Base-by-base conservation (phyloP, 2,329 filamentous ascomycete species). In the Aspergillus ustus region DNA sequence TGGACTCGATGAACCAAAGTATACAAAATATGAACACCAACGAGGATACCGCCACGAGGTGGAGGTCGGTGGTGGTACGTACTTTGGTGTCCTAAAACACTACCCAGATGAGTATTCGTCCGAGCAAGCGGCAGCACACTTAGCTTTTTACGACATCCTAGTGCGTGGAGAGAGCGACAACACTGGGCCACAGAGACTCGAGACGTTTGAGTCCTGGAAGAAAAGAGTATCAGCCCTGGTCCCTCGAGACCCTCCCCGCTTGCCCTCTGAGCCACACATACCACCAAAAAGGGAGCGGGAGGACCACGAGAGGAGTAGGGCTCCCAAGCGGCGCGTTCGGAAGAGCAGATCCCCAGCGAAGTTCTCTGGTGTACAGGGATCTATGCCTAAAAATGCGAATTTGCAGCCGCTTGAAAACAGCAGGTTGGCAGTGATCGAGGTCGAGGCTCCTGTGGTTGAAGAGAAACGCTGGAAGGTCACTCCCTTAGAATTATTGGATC, bases 61-160 rank as follows among this genome's bases (percentile, higher is more conserved):
- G 0, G 61, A 67, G 11, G 59, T 77, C 4, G 59, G 55, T 1
- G 62, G 60, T 5, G 25, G 62, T 53, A 63, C 63, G 22, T 68
- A 69, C 65, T 66, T 69, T 53, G 61, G 66, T 2, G 15, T 54
- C 17, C 25, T 67, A 45, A 67, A 63, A 20, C 58, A 66, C 19
- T 69, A 75, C 29, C n/a, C 46, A n/a, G 62, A 48, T 2, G 66
- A 70, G n/a, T 52, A 50, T 3, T 66, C 72, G 15, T 75, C 74
- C 1, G 64, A 65, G n/a, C 71, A 74, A 25, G 67, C 67, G 1
- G 68, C 68, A 20, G 72, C 74, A 0, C 72, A 77, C 48, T 57
- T 64, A 31, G 69, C 70, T 13, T 34, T 78, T 19, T 65, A 75
- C 44, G 56, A 53, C 5, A 49, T 72, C n/a, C 51, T 73, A 13